These are phyloP conservation scores for Pleurotus tuoliensis DNA, from an alignment of 768 basidiomycete genomes.

Conservation along the genomic window DNA sequence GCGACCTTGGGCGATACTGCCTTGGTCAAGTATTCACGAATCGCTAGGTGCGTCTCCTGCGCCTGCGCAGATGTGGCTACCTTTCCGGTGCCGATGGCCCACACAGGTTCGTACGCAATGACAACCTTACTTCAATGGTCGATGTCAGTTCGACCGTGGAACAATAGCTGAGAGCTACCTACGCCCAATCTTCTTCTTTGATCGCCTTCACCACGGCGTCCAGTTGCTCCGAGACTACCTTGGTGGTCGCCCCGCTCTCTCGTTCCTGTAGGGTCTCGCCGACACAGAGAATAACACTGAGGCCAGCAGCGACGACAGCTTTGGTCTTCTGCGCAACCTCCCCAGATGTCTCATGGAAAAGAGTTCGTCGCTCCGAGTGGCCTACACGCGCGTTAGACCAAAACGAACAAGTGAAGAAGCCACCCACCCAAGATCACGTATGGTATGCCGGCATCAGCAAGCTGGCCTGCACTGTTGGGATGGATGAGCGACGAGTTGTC, in stretches of 20 bases:
- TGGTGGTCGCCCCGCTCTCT: constrained; percentile 70
- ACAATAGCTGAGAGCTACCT: constrained; percentile 17
- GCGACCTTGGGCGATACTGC: constrained; percentile 69
- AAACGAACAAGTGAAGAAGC: background rate
- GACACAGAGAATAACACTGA: constrained; percentile 92
- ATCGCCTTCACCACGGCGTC: constrained; percentile 65
- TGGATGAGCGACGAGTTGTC: background rate
- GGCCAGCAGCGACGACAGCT: constrained; percentile 68
- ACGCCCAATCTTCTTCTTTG: constrained; percentile 78
- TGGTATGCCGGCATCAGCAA: constrained; percentile 80
- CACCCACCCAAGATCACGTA: constrained; percentile 85
- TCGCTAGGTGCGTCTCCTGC: constrained; percentile 84
- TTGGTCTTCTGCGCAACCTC: constrained; percentile 83
- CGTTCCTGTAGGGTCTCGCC: constrained; percentile 92
- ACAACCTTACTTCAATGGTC: constrained; percentile 67
- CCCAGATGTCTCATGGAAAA: constrained; percentile 87
- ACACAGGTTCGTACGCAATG: constrained; percentile 95
- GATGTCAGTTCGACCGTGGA: background rate
- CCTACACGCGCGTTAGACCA: constrained; percentile 36
- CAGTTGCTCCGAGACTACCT: constrained; percentile 82
- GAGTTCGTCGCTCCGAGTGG: constrained; percentile 92
- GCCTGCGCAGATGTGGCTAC: constrained; percentile 92
- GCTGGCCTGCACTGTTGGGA: constrained; percentile 64
- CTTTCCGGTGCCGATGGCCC: constrained; percentile 98
- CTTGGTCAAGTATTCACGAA: constrained; percentile 69